Base-by-base conservation (phyloP, 441 rosid genomes). In the Rhodomyrtus psidioides region DNA sequence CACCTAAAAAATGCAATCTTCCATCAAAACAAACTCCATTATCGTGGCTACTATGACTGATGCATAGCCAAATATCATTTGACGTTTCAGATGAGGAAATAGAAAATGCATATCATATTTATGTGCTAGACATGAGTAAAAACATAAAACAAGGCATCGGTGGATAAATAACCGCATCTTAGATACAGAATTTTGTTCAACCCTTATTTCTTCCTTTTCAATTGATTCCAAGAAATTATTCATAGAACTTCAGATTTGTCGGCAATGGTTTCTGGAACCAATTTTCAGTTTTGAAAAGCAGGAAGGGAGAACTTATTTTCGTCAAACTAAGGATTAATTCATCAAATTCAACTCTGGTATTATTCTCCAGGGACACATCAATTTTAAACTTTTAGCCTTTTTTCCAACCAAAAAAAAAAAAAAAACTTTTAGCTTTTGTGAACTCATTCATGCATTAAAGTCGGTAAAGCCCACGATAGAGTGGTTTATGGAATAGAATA, bases 1-100 rank as follows among this genome's bases (percentile, higher is more conserved):
- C 76, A 91, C 94, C 95, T 93, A 85, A 84, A 59, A 82, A 87
- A 86, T 42, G 10, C 74, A 57, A 83, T n/a, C 49, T 60, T 26
- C 55, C n/a, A 55, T 58, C 83, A 83, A 85, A 65, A 34, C 70
- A 82, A 83, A 88, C 12, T 85, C 87, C 85, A 83, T 75, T 82
- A 55, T 60, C 56, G 12, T 62, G 54, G 83, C 76, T 19, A 60
- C 28, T 34, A 49, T 65, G 49, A 26, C 27, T 24, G 21, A 49
- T 12, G 27, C 82, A 39, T 27, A 53, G 28, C 49, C 27, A 30
- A 42, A 70, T 23, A 75, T 34, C 49, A 34, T 70, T 34, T 8
- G 1, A 70, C 21, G 44, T 34, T 62, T 62, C 75, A 62, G 30
- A 62, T 30, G 75, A 62, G 34, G 34, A 70, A 34, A 70, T 49